Conservation (phyloP, 371 early-diverging fungal species). For the Parasitella parasitica region DNA sequence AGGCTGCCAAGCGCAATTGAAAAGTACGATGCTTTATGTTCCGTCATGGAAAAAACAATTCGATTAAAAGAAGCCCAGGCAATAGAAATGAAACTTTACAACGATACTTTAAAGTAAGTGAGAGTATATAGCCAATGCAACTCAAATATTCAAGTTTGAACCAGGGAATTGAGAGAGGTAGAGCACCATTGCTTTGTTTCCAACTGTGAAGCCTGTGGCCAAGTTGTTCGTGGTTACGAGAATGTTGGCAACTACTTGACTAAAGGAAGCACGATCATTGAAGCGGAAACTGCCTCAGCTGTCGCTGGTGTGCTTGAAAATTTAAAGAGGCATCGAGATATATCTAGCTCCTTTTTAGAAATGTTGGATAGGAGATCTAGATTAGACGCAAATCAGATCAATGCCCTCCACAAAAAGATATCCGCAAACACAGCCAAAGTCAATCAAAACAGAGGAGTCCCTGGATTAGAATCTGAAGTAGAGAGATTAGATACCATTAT, state of each 20-base stretch:
- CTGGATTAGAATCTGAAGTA: slow-evolving; percentile 52
- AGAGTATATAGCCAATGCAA: background rate
- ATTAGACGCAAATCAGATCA: slow-evolving; percentile 39
- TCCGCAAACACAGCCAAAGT: slow-evolving; percentile 40
- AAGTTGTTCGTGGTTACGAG: slow-evolving; percentile 50
- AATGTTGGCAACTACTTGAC: slow-evolving; percentile 51
- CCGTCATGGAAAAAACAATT: slow-evolving; percentile 56
- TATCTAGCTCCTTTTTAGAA: slow-evolving; percentile 39
- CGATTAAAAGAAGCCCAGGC: slow-evolving; percentile 55
- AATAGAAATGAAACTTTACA: slow-evolving; percentile 45
- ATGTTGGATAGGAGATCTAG: slow-evolving; percentile 25
- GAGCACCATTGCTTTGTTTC: slow-evolving; percentile 50
- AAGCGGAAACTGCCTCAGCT: slow-evolving; percentile 12
- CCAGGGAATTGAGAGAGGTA: slow-evolving; percentile 35
- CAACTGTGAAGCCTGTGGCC: slow-evolving; percentile 54
- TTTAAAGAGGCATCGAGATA: slow-evolving; percentile 67
- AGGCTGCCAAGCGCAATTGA: slow-evolving; percentile 43
- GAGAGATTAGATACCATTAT: slow-evolving; percentile 37
- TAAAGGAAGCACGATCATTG: slow-evolving; percentile 37
- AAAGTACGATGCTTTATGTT: slow-evolving; percentile 56
- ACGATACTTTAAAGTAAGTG: slow-evolving; percentile 52
- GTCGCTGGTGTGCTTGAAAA: slow-evolving; percentile 55
- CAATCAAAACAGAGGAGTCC: slow-evolving; percentile 46
- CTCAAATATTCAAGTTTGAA: background rate
- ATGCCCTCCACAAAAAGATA: slow-evolving; percentile 30